phyloP scores from a whole-genome alignment of 2,329 filamentous ascomycete species.

The Amesomyces nigricolor region DNA sequence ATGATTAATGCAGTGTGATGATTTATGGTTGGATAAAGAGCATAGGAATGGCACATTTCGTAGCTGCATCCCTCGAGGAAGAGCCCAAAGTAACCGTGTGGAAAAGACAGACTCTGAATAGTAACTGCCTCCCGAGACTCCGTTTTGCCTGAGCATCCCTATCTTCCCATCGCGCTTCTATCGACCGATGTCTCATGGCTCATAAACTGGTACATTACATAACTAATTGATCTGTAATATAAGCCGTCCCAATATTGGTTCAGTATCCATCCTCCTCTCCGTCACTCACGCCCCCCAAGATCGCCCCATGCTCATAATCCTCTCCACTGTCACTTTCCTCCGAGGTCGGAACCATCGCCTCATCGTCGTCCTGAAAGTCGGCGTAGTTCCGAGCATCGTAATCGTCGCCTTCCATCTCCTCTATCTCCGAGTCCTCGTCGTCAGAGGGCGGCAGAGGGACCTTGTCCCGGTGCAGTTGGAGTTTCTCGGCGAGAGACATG shows the following conservation, averaged over 20 bases:
- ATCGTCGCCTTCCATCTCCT: slow-evolving; percentile 14
- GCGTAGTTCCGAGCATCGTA: slow-evolving; percentile 17
- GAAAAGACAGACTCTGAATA: too few relatives aligned
- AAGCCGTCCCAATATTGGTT: too few relatives aligned
- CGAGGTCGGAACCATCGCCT: slow-evolving; percentile 3
- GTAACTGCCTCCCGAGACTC: too few relatives aligned
- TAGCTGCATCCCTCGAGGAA: too few relatives aligned
- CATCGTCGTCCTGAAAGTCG: slow-evolving; percentile 22
- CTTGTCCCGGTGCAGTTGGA: slow-evolving; percentile 13
- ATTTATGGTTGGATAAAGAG: too few relatives aligned
- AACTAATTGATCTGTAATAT: too few relatives aligned
- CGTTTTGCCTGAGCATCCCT: too few relatives aligned
- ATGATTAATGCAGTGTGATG: neutral
- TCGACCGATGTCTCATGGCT: too few relatives aligned
- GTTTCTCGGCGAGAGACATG: slow-evolving; percentile 13
- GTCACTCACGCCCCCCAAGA: neutral
- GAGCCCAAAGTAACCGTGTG: too few relatives aligned
- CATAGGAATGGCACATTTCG: too few relatives aligned
- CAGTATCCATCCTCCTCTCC: neutral
- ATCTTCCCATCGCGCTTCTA: too few relatives aligned
- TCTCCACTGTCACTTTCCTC: neutral
- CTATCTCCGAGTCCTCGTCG: slow-evolving; percentile 6
- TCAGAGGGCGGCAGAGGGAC: slow-evolving; percentile 7
- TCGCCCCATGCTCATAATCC: neutral
- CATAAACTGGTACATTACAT: too few relatives aligned